phyloP scores from a whole-genome alignment of 176 grass and related monocot species.

The Triticum dicoccoides region DNA sequence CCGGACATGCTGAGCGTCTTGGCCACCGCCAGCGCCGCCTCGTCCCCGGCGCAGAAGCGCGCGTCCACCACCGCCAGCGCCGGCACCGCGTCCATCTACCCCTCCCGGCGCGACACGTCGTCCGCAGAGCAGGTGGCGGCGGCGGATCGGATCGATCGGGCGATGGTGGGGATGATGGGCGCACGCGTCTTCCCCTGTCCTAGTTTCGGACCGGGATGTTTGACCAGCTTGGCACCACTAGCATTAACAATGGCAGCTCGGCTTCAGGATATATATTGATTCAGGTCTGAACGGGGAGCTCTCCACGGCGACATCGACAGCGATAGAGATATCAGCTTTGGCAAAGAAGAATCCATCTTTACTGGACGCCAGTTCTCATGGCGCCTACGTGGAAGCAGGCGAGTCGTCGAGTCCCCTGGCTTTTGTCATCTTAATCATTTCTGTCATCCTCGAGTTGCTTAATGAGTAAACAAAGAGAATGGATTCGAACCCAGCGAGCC shows the following conservation, averaged over 20 bases:
- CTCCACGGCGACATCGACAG: not conserved
- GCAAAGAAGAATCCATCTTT: not conserved
- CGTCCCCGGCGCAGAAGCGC: slow-evolving; percentile 35
- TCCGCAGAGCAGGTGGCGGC: not conserved
- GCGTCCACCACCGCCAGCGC: slow-evolving; percentile 39
- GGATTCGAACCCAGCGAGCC: not conserved
- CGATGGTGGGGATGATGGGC: not conserved
- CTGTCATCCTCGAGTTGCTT: not conserved
- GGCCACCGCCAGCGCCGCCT: slow-evolving; percentile 10
- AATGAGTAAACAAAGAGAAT: not conserved
- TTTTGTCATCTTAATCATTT: not conserved
- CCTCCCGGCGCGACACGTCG: not conserved
- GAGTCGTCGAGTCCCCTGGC: not conserved
- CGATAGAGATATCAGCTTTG: not conserved
- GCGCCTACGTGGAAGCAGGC: not conserved
- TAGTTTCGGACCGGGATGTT: not conserved
- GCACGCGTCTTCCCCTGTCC: not conserved
- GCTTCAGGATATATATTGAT: not conserved
- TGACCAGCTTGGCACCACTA: not conserved
- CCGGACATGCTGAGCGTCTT: slow-evolving; percentile 38
- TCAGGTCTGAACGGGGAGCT: not conserved
- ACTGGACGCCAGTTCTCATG: not conserved
- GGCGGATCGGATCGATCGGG: not conserved
- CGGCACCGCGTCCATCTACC: slow-evolving; percentile 12
- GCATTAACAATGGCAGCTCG: not conserved